These are phyloP conservation scores for Pseudognaphalium luteoalbum DNA, from an alignment of 129 eudicot genomes.

Conservation along the genomic window DNA sequence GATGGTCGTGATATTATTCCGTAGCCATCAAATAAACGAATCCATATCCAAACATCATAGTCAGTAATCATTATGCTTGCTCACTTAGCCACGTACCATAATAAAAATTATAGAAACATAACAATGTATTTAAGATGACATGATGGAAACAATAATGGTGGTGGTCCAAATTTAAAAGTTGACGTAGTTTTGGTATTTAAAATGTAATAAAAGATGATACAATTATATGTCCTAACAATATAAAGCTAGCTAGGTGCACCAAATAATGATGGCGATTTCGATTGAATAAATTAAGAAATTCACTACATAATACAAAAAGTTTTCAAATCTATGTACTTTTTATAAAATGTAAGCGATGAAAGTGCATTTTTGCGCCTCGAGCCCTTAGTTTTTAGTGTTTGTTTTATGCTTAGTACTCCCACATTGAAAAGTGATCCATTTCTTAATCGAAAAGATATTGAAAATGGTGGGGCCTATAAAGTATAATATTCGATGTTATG, in stretches of 20 bases:
- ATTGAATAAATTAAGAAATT: not conserved
- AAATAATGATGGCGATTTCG: conserved; percentile 28
- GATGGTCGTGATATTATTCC: no score
- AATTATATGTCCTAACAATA: conserved; percentile 34
- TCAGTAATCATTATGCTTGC: not conserved
- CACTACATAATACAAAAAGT: not conserved
- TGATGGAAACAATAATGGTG: conserved; percentile 29
- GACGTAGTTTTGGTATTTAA: conserved; percentile 6
- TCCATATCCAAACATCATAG: not conserved
- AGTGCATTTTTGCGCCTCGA: conserved; percentile 42
- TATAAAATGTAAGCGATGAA: conserved; percentile 19
- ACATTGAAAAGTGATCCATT: conserved; percentile 21
- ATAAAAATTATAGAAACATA: not conserved
- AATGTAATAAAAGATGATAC: conserved; percentile 5
- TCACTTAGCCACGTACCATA: conserved; percentile 28
- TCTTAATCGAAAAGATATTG: conserved; percentile 31
- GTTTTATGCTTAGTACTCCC: conserved; percentile 7
- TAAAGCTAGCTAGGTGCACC: conserved; percentile 23
- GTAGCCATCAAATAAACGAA: not conserved
- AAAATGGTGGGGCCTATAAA: not conserved
- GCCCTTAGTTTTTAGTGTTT: conserved; percentile 36
- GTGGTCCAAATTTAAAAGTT: conserved; percentile 33
- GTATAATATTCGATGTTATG: not conserved
- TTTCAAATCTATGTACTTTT: conserved; percentile 26
- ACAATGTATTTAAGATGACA: conserved; percentile 8